Evolutionary conservation across 352 stramenopile genomes (phyloP), one percentile per base, ranked within the genome.

Genomic region (Phytophthora uliginosa): DNA sequence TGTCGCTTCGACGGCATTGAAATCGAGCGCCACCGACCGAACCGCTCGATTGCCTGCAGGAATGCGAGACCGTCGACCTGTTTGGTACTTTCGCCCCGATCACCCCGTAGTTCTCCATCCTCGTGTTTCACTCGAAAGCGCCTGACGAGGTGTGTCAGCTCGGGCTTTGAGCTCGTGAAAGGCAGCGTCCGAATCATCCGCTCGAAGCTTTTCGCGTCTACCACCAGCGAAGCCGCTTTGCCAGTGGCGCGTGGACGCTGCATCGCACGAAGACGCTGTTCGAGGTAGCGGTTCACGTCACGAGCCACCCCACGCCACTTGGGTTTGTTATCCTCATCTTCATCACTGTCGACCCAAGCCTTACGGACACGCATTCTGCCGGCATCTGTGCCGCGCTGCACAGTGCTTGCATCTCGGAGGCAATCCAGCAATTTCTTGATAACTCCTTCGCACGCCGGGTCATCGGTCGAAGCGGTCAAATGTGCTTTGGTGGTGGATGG

Each of bases 391-490:
- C 22, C 18, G 24, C 66, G 66, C 45, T 67, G 59, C n/a, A 69
- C 38, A 8, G 72, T 9, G 18, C 55, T 78, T 13, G 67, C 64
- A 24, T 75, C 74, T 18, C 78, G 73, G n/a, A 88, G 78, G 34
- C 75, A 68, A 38, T 90, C 74, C 8, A 92, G 78, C 10, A 94
- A 42, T 53, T 89, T 91, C 59, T 73, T 78, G 17, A 91, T 31
- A 13, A 85, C 73, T n/a, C 65, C 66, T 60, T 88, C 83, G 8
- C 84, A 90, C 1, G 77, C 66, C 12, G 70, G 40, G 42, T 78
- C 60, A 66, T 80, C 57, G 26, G 67, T 24, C 31, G 71, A 57
- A 53, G 64, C 48, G 9, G 26, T 31, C 13, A 59, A 24, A 45
- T 54, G 31, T 1, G 24, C 3, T 31, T 45, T 76, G 34, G 31